A percentile compares a stretch with the other conserved stretches of the same genome.
phyloP scores from a whole-genome alignment of 2,329 filamentous ascomycete species.

The Xylariaceae sp. region DNA sequence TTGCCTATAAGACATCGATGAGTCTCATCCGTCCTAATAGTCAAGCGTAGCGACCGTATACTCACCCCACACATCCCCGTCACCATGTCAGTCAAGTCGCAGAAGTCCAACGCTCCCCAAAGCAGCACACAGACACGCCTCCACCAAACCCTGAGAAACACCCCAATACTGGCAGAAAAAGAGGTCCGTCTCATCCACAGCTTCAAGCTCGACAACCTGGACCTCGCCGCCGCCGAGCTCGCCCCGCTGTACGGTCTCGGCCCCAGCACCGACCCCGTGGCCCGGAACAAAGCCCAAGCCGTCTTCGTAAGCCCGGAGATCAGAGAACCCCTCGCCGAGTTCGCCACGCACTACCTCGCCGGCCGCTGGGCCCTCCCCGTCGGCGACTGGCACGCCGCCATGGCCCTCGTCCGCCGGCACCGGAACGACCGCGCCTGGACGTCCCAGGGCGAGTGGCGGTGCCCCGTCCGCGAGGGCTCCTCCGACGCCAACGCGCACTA shows the following conservation, averaged over 20 bases:
- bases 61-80: no score
- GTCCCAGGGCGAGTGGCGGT: background rate
- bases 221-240: slow-evolving; percentile 14
- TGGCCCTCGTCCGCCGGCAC: slow-evolving; percentile 6
- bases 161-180: background rate
- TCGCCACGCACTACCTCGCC: slow-evolving; percentile 7
- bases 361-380: slow-evolving; percentile 12
- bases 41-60: no score
- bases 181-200: slow-evolving; percentile 13
- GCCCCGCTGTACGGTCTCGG: slow-evolving; percentile 20
- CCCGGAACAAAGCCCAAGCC: slow-evolving; percentile 11
- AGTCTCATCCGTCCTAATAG: no score
- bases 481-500: slow-evolving; percentile 15
- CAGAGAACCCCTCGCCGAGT: slow-evolving; percentile 12
- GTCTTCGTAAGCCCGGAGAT: slow-evolving; percentile 16
- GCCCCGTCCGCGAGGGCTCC: background rate
- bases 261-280: slow-evolving; percentile 7
- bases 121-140: no score
- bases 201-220: slow-evolving; percentile 9
- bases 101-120: no score
- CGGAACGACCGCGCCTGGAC: slow-evolving; percentile 1
- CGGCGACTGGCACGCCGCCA: slow-evolving; percentile 11
- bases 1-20: no score
- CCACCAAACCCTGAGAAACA: no score
- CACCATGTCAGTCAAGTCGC: no score